Base-by-base conservation (phyloP, 2,329 filamentous ascomycete genomes). In the Diaporthe destruens region DNA sequence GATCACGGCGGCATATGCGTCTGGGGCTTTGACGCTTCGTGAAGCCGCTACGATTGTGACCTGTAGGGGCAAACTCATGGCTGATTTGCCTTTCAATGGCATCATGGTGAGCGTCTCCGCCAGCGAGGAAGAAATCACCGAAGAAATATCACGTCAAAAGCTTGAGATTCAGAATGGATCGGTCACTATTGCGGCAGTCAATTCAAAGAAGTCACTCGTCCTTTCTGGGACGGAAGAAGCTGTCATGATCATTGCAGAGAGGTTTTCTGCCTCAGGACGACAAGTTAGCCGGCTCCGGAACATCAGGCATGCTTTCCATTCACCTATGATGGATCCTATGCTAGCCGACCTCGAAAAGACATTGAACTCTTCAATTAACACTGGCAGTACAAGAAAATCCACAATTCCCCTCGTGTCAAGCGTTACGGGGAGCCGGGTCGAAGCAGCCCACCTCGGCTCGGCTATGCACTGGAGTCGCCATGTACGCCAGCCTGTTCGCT, bases 21-120 rank as follows among this genome's bases (percentile, higher is more conserved):
- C 80, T 6, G 80, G 81, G 34, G 71, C 81, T 51, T 67, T 82
- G 29, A 75, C 78, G 61, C 75, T 82, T 23, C 14, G 76, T 7
- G 78, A 80, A 68, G 81, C 80, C n/a, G 80, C 80, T 55, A 76
- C 76, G 47, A 70, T 82, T 16, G 80, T 82, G 20, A 76, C 76
- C 34, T 77, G 77, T 61, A 80, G 81, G 23, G 78, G 80, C 61
- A 77, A 77, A 3, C 73, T 82, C 66, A 80, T 80, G 79, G 68
- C 68, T 12, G 68, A 44, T 14, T n/a, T 71, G n/a, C 68, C 68
- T 6, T 29, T 16, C 16, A 53, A 53, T 18, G 68, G 68, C 4
- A 12, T n/a, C 42, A 71, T 71, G 68, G 68, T 23, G 47, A 71
- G 68, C 68, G 63, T 71, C 23, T n/a, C 34, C 3, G 56, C 44